phyloP scores from a whole-genome alignment of 371 early-diverging fungal species.

The Cokeromyces recurvatus region DNA sequence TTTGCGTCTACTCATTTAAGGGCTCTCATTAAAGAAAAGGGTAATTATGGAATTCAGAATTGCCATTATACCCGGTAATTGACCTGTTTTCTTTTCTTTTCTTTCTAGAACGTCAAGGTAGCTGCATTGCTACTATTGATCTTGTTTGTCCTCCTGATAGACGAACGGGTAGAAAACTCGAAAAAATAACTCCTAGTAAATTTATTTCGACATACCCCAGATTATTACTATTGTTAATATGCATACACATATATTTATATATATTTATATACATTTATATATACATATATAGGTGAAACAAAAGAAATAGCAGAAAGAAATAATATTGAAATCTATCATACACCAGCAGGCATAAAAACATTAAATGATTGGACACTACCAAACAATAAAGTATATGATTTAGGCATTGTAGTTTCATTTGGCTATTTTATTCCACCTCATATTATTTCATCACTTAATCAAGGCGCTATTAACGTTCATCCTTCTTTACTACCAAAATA shows the following conservation, averaged over 20 bases:
- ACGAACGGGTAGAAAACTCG: conserved; percentile 38
- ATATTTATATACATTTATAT: not conserved
- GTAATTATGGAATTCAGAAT: conserved; percentile 16
- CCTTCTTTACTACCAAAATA: conserved; percentile 86
- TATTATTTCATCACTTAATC: conserved; percentile 61
- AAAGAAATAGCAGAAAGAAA: conserved; percentile 39
- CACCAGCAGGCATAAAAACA: conserved; percentile 21
- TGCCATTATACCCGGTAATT: too few relatives aligned
- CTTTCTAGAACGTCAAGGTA: conserved; percentile 5
- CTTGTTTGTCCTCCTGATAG: conserved; percentile 69
- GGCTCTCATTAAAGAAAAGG: conserved; percentile 49
- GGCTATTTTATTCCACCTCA: conserved; percentile 82
- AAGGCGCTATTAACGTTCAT: conserved; percentile 83
- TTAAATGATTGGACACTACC: conserved; percentile 31
- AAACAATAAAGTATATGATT: conserved; percentile 43
- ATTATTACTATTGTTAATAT: too few relatives aligned
- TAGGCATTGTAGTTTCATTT: conserved; percentile 93
- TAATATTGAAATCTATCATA: conserved; percentile 22
- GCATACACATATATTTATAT: too few relatives aligned
- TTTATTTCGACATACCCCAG: too few relatives aligned
- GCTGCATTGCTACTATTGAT: conserved; percentile 50
- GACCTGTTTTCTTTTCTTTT: too few relatives aligned
- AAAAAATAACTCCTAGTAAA: conserved; percentile 37
- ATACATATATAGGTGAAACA: conserved; percentile 21
- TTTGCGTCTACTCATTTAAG: conserved; percentile 71